Conservation (phyloP, 2,329 filamentous ascomycete genomes). For the Alternaria viburni region DNA sequence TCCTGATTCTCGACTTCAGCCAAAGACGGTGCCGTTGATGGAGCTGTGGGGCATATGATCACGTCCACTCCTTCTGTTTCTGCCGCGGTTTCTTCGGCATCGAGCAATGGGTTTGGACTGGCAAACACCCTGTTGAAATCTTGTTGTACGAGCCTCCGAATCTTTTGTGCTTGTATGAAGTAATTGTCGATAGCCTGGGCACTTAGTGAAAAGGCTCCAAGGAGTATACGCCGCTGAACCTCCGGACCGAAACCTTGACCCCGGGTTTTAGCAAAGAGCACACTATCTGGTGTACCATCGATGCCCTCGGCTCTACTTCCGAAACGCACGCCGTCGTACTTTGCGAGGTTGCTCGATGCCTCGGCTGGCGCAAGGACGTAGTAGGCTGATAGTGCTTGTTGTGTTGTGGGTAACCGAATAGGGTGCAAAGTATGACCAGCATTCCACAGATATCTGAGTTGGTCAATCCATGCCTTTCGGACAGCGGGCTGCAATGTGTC, state of each 20-base stretch:
- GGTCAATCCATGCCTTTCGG: slow-evolving; percentile 70
- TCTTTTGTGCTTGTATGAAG: slow-evolving; percentile 90
- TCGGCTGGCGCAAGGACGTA: slow-evolving; percentile 95
- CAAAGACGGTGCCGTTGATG: slow-evolving; percentile 72
- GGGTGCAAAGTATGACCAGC: slow-evolving; percentile 76
- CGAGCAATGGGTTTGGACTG: slow-evolving; percentile 69
- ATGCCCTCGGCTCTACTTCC: slow-evolving; percentile 66
- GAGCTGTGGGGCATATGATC: slow-evolving; percentile 84
- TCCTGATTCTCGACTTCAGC: slow-evolving; percentile 62
- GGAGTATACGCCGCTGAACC: slow-evolving; percentile 82
- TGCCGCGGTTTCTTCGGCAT: slow-evolving; percentile 26
- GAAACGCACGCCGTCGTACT: slow-evolving; percentile 96
- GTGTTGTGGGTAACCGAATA: slow-evolving; percentile 82
- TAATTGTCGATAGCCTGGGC: slow-evolving; percentile 94
- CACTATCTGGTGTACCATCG: slow-evolving; percentile 60
- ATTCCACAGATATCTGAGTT: slow-evolving; percentile 64
- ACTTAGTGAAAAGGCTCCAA: slow-evolving; percentile 89
- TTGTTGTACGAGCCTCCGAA: slow-evolving; percentile 79
- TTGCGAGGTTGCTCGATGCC: slow-evolving; percentile 92
- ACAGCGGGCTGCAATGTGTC: slow-evolving; percentile 75
- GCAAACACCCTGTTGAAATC: slow-evolving; percentile 86
- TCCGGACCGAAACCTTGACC: slow-evolving; percentile 80
- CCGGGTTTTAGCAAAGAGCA: slow-evolving; percentile 73
- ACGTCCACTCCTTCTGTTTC: slow-evolving; percentile 77
- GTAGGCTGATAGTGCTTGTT: slow-evolving; percentile 87